A percentile compares a stretch with the other conserved stretches of the same genome.
These are phyloP conservation scores for Penicillium capsulatum DNA, from an alignment of 2,329 filamentous ascomycete species.

Conservation along the genomic window DNA sequence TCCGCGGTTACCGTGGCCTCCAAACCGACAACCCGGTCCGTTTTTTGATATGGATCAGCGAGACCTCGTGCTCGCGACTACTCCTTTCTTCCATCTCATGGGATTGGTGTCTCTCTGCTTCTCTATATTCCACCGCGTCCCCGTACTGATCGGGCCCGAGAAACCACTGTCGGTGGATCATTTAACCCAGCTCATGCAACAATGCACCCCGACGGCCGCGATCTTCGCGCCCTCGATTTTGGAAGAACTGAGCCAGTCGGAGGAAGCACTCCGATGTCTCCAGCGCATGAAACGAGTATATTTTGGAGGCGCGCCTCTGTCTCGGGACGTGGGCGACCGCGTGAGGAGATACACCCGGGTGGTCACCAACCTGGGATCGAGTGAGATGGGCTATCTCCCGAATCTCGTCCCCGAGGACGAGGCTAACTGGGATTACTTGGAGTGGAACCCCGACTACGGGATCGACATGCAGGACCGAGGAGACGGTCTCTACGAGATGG, in stretches of 20 bases:
- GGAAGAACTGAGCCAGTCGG: constrained; percentile 1
- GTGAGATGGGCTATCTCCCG: constrained; percentile 3
- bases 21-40: not conserved
- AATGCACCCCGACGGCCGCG: constrained; percentile 1
- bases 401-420: constrained; percentile 4
- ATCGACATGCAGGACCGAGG: constrained; percentile 28
- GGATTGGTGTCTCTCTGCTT: constrained; percentile 4
- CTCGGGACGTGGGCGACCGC: constrained; percentile 1
- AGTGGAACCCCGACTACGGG: constrained; percentile 29
- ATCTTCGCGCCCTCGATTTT: not conserved
- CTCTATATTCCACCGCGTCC: constrained; percentile 2
- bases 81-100: constrained; percentile 16
- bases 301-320: constrained; percentile 9
- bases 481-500: constrained; percentile 26
- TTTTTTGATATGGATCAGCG: not conserved
- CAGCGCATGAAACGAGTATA: not conserved
- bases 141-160: constrained; percentile 8
- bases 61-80: constrained; percentile 3
- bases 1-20: not conserved
- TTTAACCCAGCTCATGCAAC: constrained; percentile 5
- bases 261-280: not conserved
- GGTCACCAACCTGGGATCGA: constrained; percentile 7
- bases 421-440: constrained; percentile 33
- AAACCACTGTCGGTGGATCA: constrained; percentile 8
- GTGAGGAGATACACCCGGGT: constrained; percentile 3